phyloP scores from a whole-genome alignment of 306 rosid species.

The Dalbergia cultrata region DNA sequence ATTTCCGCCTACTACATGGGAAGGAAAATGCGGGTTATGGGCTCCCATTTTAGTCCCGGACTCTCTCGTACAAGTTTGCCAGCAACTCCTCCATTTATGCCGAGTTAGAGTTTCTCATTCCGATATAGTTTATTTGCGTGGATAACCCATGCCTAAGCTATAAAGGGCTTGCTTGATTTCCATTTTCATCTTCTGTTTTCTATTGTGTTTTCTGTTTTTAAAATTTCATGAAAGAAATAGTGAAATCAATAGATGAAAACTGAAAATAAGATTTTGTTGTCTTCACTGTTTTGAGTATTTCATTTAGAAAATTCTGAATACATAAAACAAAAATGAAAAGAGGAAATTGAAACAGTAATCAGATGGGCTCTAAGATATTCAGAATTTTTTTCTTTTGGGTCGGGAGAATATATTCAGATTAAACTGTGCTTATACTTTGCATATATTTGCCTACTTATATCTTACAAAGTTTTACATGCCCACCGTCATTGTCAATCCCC shows the following conservation, averaged over 20 bases:
- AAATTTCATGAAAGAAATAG: too few relatives aligned
- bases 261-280: too few relatives aligned
- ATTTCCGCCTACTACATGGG: not conserved
- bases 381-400: not conserved
- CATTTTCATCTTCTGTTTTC: too few relatives aligned
- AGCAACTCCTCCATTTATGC: not conserved
- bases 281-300: too few relatives aligned
- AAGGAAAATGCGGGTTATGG: not conserved
- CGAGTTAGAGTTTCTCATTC: not conserved
- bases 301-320: too few relatives aligned
- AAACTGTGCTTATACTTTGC: not conserved
- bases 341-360: too few relatives aligned
- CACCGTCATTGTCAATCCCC: not conserved
- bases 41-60: not conserved
- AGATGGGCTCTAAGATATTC: not conserved
- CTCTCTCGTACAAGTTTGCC: not conserved
- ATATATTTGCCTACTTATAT: not conserved
- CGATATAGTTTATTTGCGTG: not conserved
- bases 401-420: not conserved
- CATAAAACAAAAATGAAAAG: too few relatives aligned
- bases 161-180: too few relatives aligned
- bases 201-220: too few relatives aligned
- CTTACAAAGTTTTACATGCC: not conserved
- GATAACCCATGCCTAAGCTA: not conserved
- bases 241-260: too few relatives aligned